phyloP scores from a whole-genome alignment of 495 filamentous ascomycete species.

The Xylaria telfairii region DNA sequence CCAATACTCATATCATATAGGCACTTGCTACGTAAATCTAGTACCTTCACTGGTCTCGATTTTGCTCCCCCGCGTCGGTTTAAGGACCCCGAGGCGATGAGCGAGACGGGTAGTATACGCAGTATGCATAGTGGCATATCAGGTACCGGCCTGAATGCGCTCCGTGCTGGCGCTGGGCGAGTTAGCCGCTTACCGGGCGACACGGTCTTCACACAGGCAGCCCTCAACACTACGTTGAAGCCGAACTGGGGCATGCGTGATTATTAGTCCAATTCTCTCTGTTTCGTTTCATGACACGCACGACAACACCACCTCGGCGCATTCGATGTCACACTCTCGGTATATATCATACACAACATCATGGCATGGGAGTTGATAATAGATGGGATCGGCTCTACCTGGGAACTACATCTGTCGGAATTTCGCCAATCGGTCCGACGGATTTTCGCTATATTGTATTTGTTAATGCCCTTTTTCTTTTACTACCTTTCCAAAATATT shows the following conservation, averaged over 20 bases:
- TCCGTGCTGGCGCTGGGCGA: constrained; percentile 88
- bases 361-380: constrained; percentile 30
- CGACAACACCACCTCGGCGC: constrained; percentile 24
- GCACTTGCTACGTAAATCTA: constrained; percentile 85
- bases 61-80: constrained; percentile 94
- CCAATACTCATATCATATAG: constrained; percentile 47
- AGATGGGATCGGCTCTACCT: constrained; percentile 25
- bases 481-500: background rate
- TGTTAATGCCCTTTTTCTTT: constrained; percentile 23
- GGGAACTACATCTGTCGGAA: constrained; percentile 20
- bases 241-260: constrained; percentile 76
- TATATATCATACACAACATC: constrained; percentile 22
- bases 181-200: constrained; percentile 85
- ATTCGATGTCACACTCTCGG: constrained; percentile 20
- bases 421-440: constrained; percentile 4
- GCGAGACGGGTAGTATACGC: constrained; percentile 89
- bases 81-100: constrained; percentile 70
- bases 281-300: constrained; percentile 28
- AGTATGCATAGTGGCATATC: constrained; percentile 85
- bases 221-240: constrained; percentile 71
- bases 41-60: constrained; percentile 87
- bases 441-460: constrained; percentile 24
- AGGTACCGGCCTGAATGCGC: constrained; percentile 69
- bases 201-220: constrained; percentile 79
- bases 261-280: constrained; percentile 11